Percentiles rank a stretch among this genome's conserved stretches.
phyloP scores from a whole-genome alignment of 495 filamentous ascomycete species.

The Aspergillus leporis region DNA sequence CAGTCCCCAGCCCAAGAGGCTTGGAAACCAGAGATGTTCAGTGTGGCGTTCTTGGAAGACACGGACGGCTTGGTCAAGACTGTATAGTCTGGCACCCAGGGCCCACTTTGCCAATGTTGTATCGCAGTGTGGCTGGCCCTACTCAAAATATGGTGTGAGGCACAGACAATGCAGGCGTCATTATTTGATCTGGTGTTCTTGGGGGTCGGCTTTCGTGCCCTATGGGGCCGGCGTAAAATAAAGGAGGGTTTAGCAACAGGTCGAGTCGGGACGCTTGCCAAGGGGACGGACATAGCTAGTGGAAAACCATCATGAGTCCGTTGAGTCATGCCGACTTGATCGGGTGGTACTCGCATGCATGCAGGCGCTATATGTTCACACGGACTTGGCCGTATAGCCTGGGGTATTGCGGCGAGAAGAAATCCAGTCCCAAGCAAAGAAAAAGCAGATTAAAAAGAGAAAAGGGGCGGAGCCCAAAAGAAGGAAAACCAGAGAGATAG shows the following conservation, averaged over 20 bases:
- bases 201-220: neutral
- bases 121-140: neutral
- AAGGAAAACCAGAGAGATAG: too few species aligned
- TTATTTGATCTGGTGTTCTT: neutral
- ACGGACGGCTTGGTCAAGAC: neutral
- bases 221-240: neutral
- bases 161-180: neutral
- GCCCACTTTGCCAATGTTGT: conserved; percentile 4
- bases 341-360: neutral
- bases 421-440: too few species aligned
- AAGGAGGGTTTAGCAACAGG: neutral
- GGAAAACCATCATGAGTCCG: neutral
- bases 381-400: too few species aligned
- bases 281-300: neutral
- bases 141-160: neutral
- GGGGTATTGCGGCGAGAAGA: too few species aligned
- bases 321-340: too few species aligned
- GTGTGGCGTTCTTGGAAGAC: conserved; percentile 6
- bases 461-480: too few species aligned
- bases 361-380: too few species aligned
- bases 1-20: conserved; percentile 13
- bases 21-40: conserved; percentile 12
- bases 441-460: too few species aligned
- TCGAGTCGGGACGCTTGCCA: neutral
- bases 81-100: neutral